Evolutionary conservation across 192 early-diverging fungal genomes (phyloP).

Genomic region (Chytriomyces sp.): DNA sequence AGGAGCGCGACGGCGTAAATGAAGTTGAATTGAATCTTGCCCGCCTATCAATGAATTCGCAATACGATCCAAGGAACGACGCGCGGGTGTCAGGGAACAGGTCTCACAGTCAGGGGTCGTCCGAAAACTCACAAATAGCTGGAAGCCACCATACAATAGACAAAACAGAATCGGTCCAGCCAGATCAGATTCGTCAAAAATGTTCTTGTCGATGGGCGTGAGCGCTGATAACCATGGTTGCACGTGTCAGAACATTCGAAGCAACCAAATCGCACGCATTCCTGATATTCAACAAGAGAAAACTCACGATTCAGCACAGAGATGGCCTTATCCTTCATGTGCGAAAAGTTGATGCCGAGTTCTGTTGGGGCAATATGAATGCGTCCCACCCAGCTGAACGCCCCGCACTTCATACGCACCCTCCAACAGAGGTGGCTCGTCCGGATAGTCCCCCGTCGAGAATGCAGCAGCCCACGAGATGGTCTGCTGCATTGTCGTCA

Average conservation of each 20-base stretch:
- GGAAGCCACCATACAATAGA: slow-evolving; percentile 68
- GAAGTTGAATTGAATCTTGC: slow-evolving; percentile 93
- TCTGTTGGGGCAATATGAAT: slow-evolving; percentile 50
- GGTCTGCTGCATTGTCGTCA: background rate
- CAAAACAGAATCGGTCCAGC: slow-evolving; percentile 93
- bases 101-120: no score
- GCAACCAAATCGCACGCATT: slow-evolving; percentile 13
- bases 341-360: slow-evolving; percentile 91
- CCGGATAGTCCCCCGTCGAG: slow-evolving; percentile 86
- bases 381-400: background rate
- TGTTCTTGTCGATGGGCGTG: slow-evolving; percentile 55
- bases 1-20: slow-evolving; percentile 93
- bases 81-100: background rate
- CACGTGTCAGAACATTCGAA: slow-evolving; percentile 37
- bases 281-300: background rate
- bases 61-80: no score
- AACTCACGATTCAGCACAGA: slow-evolving; percentile 31
- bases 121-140: slow-evolving; percentile 69
- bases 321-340: slow-evolving; percentile 79
- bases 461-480: slow-evolving; percentile 68
- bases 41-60: slow-evolving; percentile 55
- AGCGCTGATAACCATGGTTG: slow-evolving; percentile 59
- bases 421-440: slow-evolving; percentile 92
- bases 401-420: slow-evolving; percentile 42
- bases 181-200: slow-evolving; percentile 96